Conservation (phyloP, 495 filamentous ascomycete genomes). For the Amorphotheca resinae region DNA sequence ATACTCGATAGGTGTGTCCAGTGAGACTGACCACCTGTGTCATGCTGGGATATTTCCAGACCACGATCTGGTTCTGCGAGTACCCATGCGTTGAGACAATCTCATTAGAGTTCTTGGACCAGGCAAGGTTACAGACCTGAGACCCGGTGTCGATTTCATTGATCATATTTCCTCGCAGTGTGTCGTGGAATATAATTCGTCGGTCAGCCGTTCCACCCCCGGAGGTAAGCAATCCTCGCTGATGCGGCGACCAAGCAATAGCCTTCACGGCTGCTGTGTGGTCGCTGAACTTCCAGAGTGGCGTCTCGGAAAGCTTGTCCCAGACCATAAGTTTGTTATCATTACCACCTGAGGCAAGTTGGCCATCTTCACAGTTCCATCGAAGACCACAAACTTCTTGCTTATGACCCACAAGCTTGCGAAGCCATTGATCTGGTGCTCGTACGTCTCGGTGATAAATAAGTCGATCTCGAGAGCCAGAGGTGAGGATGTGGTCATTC, state of each 20-base stretch:
- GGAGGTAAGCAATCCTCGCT: constrained; percentile 83
- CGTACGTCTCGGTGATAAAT: constrained; percentile 95
- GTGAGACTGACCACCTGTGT: constrained; percentile 88
- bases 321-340: constrained; percentile 98
- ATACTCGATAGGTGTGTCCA: constrained; percentile 88
- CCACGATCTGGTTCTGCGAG: constrained; percentile 91
- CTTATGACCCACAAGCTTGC: constrained; percentile 83
- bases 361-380: constrained; percentile 92
- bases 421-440: constrained; percentile 78
- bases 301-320: constrained; percentile 82
- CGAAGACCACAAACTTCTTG: constrained; percentile 97
- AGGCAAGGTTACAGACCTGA: constrained; percentile 93
- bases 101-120: constrained; percentile 92
- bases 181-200: constrained; percentile 96
- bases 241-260: constrained; percentile 97
- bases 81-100: constrained; percentile 97
- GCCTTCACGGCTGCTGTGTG: constrained; percentile 95
- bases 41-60: constrained; percentile 99
- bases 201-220: constrained; percentile 93
- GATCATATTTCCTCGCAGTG: constrained; percentile 59
- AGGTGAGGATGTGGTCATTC: constrained; percentile 96
- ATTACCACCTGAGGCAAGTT: constrained; percentile 92
- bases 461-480: constrained; percentile 81
- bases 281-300: constrained; percentile 81
- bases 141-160: constrained; percentile 89